A percentile compares a stretch with the other conserved stretches of the same genome.
Evolutionary conservation across 805 yeast species (phyloP).

Genomic region (Candida wancherniae): DNA sequence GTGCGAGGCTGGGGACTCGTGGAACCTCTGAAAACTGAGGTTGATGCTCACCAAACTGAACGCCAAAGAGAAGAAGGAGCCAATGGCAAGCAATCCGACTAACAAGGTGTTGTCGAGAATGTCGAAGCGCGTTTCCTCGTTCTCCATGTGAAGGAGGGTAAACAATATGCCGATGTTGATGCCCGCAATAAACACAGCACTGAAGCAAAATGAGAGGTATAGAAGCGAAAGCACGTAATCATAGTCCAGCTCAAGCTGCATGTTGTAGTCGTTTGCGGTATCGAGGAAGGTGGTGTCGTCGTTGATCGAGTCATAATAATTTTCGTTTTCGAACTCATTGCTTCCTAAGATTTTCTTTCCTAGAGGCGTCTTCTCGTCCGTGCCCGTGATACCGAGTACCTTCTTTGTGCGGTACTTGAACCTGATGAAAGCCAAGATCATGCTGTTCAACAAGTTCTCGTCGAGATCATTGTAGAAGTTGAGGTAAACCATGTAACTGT

Average conservation of each 20-base stretch:
- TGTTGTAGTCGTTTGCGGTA: slow-evolving; percentile 19
- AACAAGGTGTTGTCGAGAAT: slow-evolving; percentile 31
- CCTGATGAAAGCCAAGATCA: slow-evolving; percentile 20
- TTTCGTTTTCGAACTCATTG: slow-evolving; percentile 8
- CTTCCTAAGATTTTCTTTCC: slow-evolving; percentile 4
- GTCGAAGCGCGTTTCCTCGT: slow-evolving; percentile 21
- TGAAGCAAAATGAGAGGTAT: slow-evolving; percentile 31
- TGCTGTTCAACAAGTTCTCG: slow-evolving; percentile 16
- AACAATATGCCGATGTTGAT: slow-evolving; percentile 37
- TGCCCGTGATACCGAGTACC: slow-evolving; percentile 4
- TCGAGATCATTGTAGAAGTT: slow-evolving; percentile 17
- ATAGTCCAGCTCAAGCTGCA: slow-evolving; percentile 29
- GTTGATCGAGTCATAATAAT: slow-evolving; percentile 30
- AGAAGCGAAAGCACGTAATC: slow-evolving; percentile 34
- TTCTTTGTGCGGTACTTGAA: slow-evolving; percentile 18
- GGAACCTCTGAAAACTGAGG: slow-evolving; percentile 29
- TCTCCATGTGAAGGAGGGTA: slow-evolving; percentile 23
- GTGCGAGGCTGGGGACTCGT: slow-evolving; percentile 24
- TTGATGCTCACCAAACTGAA: slow-evolving; percentile 34
- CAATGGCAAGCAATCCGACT: slow-evolving; percentile 26
- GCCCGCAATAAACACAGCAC: slow-evolving; percentile 35
- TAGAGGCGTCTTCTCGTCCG: slow-evolving; percentile 1
- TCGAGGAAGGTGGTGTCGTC: slow-evolving; percentile 27
- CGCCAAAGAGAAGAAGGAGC: slow-evolving; percentile 28
- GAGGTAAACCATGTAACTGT: slow-evolving; percentile 22